A percentile compares a stretch with the other conserved stretches of the same genome.
phyloP scores from a whole-genome alignment of 352 stramenopile species.

The Globisporangium barbulae region DNA sequence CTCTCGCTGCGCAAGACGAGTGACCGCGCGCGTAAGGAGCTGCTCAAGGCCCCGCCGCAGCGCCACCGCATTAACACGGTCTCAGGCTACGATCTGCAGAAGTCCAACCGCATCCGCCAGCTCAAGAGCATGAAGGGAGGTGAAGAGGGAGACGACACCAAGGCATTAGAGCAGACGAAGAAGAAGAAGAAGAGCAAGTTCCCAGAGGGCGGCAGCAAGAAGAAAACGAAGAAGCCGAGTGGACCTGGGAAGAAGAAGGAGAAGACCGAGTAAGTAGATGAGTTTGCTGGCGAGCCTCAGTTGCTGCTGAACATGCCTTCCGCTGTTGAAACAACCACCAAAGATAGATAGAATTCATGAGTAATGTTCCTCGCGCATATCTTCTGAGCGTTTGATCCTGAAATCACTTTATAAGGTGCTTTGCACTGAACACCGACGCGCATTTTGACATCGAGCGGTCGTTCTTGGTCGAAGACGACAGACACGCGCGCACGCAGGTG shows the following conservation, averaged over 20 bases:
- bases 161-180: neutral
- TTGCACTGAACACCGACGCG: constrained; percentile 15
- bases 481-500: constrained; percentile 19
- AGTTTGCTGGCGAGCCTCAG: neutral
- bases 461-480: constrained; percentile 20
- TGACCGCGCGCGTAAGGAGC: constrained; percentile 57
- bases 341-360: no score
- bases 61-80: constrained; percentile 82
- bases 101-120: constrained; percentile 63
- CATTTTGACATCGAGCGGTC: constrained; percentile 17
- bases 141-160: neutral
- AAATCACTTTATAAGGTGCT: neutral
- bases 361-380: no score
- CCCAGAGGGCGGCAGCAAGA: constrained; percentile 2
- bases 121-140: constrained; percentile 28
- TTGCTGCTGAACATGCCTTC: no score
- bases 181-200: constrained; percentile 18
- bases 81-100: constrained; percentile 86
- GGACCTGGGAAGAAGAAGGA: neutral
- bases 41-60: constrained; percentile 73
- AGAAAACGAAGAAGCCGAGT: constrained; percentile 1
- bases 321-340: no score
- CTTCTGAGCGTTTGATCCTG: no score
- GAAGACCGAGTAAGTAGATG: no score
- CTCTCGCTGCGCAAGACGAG: constrained; percentile 92